Base-by-base conservation (phyloP, 495 filamentous ascomycete genomes). In the Daldinia caldariorum region DNA sequence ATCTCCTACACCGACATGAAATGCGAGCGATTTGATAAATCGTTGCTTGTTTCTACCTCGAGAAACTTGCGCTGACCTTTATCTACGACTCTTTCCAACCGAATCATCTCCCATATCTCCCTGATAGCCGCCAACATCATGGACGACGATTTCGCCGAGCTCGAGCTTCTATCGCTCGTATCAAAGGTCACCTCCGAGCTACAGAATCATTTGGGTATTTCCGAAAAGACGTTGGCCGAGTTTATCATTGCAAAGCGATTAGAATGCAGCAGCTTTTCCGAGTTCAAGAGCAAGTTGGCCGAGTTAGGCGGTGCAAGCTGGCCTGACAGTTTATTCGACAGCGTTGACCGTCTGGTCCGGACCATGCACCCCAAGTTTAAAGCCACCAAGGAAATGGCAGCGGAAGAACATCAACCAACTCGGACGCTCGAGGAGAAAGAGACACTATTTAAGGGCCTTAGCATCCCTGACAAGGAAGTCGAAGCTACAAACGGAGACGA, bases 171-270 rank as follows among this genome's bases (percentile, higher is more conserved):
- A 65, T 96, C 93, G 67, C 88, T 99, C 63, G 94, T 98, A 67
- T 94, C 92, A 50, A 97, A 94, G 79, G 92, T 99, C 71, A 97
- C 93, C 38, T 93, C 90, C 34, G 95, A 99, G 81, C 83, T 98
- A 47, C 90, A 93, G 71, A 99, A 99, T 79, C 92, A 99, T 80
- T 80, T 99, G 59, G 93, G 94, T 35, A 89, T 97, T 74, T 91
- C 84, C 78, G 94, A 99, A 77, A 97, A 97, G 81, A 97, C 93
- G 1, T 83, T 98, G 16, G 94, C 95, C 56, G 95, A 98, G 78
- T 99, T 96, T 77, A 86, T 98, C 61, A 97, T 99, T 71, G 92
- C 89, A 66, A 92, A 96, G 71, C 92, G 97, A 72, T 76, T 90
- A 73, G 88, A 94, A 88, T 92, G 89, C 81, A 80, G 79, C 16